Evolutionary conservation across 2,329 filamentous ascomycete species (phyloP), one percentile per base, ranked within the genome.

Genomic region (Claviceps sp.): DNA sequence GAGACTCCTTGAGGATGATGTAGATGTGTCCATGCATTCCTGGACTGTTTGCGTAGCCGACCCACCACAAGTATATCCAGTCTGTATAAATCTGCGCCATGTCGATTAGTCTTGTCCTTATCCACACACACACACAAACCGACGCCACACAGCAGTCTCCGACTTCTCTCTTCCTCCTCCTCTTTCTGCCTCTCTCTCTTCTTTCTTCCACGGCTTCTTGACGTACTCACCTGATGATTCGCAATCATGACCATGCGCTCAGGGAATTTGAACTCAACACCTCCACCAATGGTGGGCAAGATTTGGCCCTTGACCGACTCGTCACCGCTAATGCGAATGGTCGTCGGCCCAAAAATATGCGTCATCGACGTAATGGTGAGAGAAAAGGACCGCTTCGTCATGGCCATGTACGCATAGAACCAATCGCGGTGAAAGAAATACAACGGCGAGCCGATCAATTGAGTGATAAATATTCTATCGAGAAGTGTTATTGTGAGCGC

Each of bases 1-100:
- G 72, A 1, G 87, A 90, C 64, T 95, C 87, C 63, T 95, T 95
- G 50, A 94, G 72, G 61, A 95, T 91, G 64, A 95, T 95, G 71
- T 89, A 94, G 61, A 95, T 76, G 63, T 89, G 85, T 11, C 89
- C 89, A 61, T 93, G 86, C 79, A 89, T 88, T 50, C 78, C 76
- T 53, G 85, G 86, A 2, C 60, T 66, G 62, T 83, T 84, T 26
- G 86, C 88, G 61, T 95, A 95, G n/a, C 83, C 87, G 26, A 89
- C 83, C 89, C 89, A 95, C 89, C 89, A 95, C 7, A 95, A 77
- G 64, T 95, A 95, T 8, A 94, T 69, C 89, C 88, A 95, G 68
- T 95, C 88, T 8, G 88, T 91, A 64, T 95, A 94, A 50, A 94
- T 82, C 78, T 78, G 58, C 24, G 58, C 26, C 45, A 37, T 8